A percentile compares a stretch with the other conserved stretches of the same genome.
These are phyloP conservation scores for Rhizophagus sp. DNA, from an alignment of 192 early-diverging fungal genomes.

Conservation along the genomic window DNA sequence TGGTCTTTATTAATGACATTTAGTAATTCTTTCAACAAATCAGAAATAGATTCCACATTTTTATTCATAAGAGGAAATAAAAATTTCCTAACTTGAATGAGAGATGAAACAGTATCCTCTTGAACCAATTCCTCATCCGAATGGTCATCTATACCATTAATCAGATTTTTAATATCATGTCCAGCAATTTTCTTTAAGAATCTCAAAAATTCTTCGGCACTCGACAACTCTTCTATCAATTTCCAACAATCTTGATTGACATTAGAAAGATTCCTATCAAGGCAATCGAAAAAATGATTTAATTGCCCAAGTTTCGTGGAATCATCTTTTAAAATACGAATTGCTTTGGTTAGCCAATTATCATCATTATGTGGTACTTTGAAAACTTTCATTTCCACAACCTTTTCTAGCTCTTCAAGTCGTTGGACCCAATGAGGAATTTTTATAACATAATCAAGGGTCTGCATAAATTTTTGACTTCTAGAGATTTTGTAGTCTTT, in stretches of 20 bases:
- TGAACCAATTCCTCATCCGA: not conserved
- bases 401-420: not conserved
- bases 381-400: not conserved
- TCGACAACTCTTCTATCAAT: not conserved
- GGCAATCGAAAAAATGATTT: not conserved
- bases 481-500: not conserved
- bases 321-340: not conserved
- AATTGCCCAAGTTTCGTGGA: not conserved
- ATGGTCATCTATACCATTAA: conserved; percentile 30
- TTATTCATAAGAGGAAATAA: conserved; percentile 1
- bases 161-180: conserved; percentile 29
- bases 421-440: not conserved
- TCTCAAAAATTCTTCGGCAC: not conserved
- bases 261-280: not conserved
- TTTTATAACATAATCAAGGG: not conserved
- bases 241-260: not conserved
- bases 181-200: not conserved
- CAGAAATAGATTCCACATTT: not conserved
- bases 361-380: not conserved
- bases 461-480: not conserved
- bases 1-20: not conserved
- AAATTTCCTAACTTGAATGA: conserved; percentile 26
- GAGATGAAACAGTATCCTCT: conserved; percentile 20
- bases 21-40: too few species aligned
- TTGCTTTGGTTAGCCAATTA: too few species aligned